Percentiles rank a stretch among this genome's conserved stretches.
Evolutionary conservation across 2,329 filamentous ascomycete species (phyloP).

Genomic region (Botrytis porri): DNA sequence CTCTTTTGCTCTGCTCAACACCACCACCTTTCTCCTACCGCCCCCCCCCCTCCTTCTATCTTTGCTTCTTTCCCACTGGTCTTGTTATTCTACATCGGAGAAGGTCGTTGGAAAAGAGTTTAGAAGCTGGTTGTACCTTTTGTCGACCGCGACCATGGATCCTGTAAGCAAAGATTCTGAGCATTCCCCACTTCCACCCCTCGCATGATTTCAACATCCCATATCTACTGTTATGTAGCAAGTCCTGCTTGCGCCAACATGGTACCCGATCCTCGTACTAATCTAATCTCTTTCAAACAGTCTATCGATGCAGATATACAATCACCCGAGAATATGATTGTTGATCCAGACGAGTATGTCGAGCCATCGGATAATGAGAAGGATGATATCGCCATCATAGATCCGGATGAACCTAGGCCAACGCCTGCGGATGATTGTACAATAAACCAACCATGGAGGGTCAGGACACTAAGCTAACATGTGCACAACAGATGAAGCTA

Average conservation of each 20-base stretch:
- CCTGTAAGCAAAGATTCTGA: slow-evolving; percentile 24
- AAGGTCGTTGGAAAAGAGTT: background rate
- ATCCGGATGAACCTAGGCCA: slow-evolving; percentile 36
- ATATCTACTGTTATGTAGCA: background rate
- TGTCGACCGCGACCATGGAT: slow-evolving; percentile 21
- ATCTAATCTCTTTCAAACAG: slow-evolving; percentile 25
- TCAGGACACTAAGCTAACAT: slow-evolving; percentile 26
- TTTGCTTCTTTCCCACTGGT: background rate
- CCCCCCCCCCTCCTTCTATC: background rate
- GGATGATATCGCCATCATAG: slow-evolving; percentile 43
- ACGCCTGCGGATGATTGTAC: slow-evolving; percentile 41
- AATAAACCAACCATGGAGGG: slow-evolving; percentile 17
- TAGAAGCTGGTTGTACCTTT: slow-evolving; percentile 8
- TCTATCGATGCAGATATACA: slow-evolving; percentile 32
- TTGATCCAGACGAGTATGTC: slow-evolving; percentile 36
- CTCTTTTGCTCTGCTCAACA: background rate
- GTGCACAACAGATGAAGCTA: slow-evolving; percentile 64
- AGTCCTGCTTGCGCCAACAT: slow-evolving; percentile 7
- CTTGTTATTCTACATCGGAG: background rate
- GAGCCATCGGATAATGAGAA: slow-evolving; percentile 38
- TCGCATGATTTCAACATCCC: slow-evolving; percentile 3
- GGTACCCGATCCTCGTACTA: background rate
- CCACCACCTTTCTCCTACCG: background rate
- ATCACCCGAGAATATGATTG: slow-evolving; percentile 37
- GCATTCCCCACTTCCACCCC: slow-evolving; percentile 13